phyloP scores from a whole-genome alignment of 192 early-diverging fungal genomes.

The Linnemannia exigua region DNA sequence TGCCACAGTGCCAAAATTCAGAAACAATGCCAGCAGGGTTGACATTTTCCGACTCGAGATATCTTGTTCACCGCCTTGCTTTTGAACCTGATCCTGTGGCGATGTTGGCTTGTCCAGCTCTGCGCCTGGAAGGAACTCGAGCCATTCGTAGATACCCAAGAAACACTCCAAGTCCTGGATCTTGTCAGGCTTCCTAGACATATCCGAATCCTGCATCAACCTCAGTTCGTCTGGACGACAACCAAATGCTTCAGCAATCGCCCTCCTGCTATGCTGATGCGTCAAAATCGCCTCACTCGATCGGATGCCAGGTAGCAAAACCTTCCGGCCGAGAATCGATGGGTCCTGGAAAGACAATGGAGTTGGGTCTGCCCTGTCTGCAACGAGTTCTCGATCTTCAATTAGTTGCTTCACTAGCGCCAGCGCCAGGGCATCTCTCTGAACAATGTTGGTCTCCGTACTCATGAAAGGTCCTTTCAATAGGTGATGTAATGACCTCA shows the following conservation, averaged over 20 bases:
- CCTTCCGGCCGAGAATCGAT: conserved; percentile 17
- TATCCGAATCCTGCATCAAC: conserved; percentile 45
- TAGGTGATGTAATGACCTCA: conserved; percentile 45
- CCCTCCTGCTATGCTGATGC: conserved; percentile 17
- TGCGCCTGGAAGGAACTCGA: conserved; percentile 50
- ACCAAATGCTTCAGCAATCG: conserved; percentile 16
- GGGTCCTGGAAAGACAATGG: conserved; percentile 39
- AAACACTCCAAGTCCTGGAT: conserved; percentile 55
- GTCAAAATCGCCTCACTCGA: conserved; percentile 25
- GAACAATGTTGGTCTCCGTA: conserved; percentile 5
- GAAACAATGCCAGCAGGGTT: conserved; percentile 30
- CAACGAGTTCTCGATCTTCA: conserved; percentile 17
- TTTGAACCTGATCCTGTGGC: background rate
- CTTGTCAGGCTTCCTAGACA: conserved; percentile 42
- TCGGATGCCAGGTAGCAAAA: conserved; percentile 36
- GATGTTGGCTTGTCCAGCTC: conserved; percentile 21
- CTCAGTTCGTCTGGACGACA: conserved; percentile 40
- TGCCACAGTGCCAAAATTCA: conserved; percentile 47
- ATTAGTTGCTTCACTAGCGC: conserved; percentile 44
- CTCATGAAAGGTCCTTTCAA: conserved; percentile 43
- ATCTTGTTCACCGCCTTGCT: background rate
- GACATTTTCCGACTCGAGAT: conserved; percentile 27
- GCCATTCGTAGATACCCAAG: conserved; percentile 48
- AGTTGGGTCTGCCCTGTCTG: conserved; percentile 15
- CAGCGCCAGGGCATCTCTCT: conserved; percentile 44